Percentiles rank a stretch among this genome's conserved stretches.
Evolutionary conservation across 1,139 yeast species (phyloP).

Genomic region (Hemisphaericaspora xylofermentans): DNA sequence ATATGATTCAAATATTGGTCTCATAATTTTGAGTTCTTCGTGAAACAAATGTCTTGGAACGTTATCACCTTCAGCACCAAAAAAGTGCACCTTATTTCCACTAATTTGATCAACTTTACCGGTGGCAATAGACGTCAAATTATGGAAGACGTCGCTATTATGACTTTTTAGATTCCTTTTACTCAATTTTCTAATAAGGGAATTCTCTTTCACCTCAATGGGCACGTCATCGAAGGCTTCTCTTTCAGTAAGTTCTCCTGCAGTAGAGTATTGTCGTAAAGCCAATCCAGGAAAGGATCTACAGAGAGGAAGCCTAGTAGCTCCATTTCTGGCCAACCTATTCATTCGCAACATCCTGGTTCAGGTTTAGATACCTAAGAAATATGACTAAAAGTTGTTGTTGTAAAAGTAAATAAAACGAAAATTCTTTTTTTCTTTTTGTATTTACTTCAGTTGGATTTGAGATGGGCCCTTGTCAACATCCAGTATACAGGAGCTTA

Average conservation of each 20-base stretch:
- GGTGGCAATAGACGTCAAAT: background rate
- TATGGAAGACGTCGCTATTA: background rate
- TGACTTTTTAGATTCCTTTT: background rate
- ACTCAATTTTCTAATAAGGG: background rate
- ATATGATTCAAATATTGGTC: conserved; percentile 13
- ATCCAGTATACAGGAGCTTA: no score
- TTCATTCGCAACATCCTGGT: background rate
- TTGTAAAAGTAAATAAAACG: background rate
- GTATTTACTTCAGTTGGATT: no score
- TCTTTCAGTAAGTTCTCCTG: background rate
- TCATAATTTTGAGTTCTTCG: conserved; percentile 11
- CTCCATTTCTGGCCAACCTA: background rate
- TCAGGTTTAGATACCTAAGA: background rate
- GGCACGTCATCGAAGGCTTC: no score
- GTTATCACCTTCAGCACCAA: conserved; percentile 10
- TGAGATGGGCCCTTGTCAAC: background rate
- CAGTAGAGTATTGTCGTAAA: background rate
- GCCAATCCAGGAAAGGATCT: background rate
- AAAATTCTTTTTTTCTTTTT: background rate
- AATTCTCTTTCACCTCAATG: background rate
- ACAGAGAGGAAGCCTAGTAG: background rate
- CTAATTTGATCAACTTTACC: background rate
- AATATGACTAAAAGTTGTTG: background rate
- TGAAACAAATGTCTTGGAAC: conserved; percentile 10
- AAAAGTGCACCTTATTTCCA: background rate